phyloP scores from a whole-genome alignment of 306 rosid genomes.

The Lotus japonicus region DNA sequence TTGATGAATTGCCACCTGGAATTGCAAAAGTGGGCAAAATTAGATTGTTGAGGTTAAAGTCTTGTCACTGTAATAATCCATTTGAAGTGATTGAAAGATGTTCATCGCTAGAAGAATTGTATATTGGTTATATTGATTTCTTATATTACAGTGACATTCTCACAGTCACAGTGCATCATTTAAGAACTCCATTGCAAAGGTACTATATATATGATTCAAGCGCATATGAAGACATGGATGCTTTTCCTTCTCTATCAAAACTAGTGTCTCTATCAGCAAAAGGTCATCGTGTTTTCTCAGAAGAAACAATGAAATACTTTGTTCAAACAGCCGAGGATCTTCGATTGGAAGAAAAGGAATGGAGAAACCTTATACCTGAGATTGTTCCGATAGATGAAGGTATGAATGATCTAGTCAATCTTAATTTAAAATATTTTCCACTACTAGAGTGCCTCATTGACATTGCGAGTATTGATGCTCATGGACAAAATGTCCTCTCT shows the following conservation, averaged over 20 bases:
- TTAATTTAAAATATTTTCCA: rapidly evolving
- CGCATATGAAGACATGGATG: too few relatives aligned
- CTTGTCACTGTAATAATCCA: not conserved
- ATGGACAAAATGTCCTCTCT: not conserved
- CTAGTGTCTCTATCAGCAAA: not conserved
- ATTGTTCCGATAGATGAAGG: not conserved
- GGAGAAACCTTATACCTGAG: constrained; percentile 9
- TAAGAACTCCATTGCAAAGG: not conserved
- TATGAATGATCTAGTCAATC: not conserved
- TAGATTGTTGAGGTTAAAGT: not conserved
- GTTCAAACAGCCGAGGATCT: not conserved
- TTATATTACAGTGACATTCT: too few relatives aligned
- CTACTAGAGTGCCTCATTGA: not conserved
- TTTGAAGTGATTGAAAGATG: constrained; percentile 8
- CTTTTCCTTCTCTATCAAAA: not conserved
- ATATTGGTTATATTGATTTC: not conserved
- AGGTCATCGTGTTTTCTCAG: not conserved
- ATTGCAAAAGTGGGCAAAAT: not conserved
- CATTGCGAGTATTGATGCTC: not conserved
- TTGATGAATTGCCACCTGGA: not conserved
- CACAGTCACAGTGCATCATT: too few relatives aligned
- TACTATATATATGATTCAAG: not conserved
- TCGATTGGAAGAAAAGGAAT: rapidly evolving
- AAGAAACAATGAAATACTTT: not conserved
- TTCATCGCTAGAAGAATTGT: constrained; percentile 9